Base-by-base conservation (phyloP, 2,329 filamentous ascomycete species). In the Penicillium digitatum region DNA sequence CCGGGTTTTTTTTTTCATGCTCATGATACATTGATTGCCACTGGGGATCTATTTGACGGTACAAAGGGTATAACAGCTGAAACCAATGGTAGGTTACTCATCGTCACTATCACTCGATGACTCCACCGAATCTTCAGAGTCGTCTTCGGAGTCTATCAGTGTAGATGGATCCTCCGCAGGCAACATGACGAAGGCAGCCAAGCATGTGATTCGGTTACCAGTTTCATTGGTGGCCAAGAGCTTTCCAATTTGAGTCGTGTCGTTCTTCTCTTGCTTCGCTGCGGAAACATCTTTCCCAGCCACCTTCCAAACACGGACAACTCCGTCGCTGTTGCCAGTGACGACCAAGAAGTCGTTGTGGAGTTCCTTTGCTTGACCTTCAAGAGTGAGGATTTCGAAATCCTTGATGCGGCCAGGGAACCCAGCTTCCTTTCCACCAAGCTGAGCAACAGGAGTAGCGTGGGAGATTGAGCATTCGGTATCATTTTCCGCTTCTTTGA, bases 121-220 rank as follows among this genome's bases (percentile, higher is more conserved):
- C 44, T 69, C 64, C 27, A 61, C 64, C 10, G 66, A 62, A 7
- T 64, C 79, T 60, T 81, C 78, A 44, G 43, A 46, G 43, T 61
- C 60, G 11, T 78, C 77, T 53, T 84, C 83, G 18, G 83, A 84
- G 63, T 84, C 84, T 42, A 79, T 77, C 22, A 81, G 81, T 38
- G 85, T 84, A 16, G 83, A 82, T 44, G 81, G 65, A 37, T 71
- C 68, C 43, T 69, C 68, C 5, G 74, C 78, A 64, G 85, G 82
- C 72, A 89, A 82, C 90, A 97, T 95, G 60, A 89, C 78, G 76
- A 95, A 97, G 22, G 87, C 87, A 64, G 85, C 86, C 66, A 97
- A 69, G 70, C 94, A 97, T 35, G 92, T 97, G 62, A 97, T 91
- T 54, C 94, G 81, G 70, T 93, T 92, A 43, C 87, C 86, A 22